phyloP scores from a whole-genome alignment of 1,139 yeast genomes.

The Wickerhamomyces sp. region DNA sequence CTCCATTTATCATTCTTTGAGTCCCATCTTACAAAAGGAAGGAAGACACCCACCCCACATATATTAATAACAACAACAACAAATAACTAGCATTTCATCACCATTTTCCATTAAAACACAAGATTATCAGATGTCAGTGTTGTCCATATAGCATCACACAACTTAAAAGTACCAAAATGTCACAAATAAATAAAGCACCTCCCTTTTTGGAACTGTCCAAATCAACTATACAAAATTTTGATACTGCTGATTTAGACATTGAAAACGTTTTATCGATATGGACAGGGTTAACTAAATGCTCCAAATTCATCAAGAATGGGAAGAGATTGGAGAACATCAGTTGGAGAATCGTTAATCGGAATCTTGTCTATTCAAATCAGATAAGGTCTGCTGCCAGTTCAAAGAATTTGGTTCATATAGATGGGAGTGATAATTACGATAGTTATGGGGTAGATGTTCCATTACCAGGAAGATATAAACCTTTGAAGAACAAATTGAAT shows the following conservation, averaged over 20 bases:
- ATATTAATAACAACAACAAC: no score
- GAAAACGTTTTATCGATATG: conserved; percentile 43
- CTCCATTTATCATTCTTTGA: no score
- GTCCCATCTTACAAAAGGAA: no score
- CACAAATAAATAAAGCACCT: conserved; percentile 27
- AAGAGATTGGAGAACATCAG: conserved; percentile 51
- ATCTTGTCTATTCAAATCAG: conserved; percentile 26
- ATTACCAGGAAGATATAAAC: conserved; percentile 13
- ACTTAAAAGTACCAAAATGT: no score
- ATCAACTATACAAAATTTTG: conserved; percentile 27
- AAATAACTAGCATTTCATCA: background rate
- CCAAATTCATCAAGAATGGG: conserved; percentile 47
- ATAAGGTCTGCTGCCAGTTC: conserved; percentile 5
- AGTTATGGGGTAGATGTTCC: conserved; percentile 13
- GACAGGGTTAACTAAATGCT: conserved; percentile 51
- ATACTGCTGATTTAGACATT: conserved; percentile 33
- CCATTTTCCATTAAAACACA: background rate
- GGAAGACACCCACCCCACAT: background rate
- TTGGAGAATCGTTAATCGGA: conserved; percentile 54
- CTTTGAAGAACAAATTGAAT: conserved; percentile 18
- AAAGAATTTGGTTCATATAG: background rate
- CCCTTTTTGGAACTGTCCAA: conserved; percentile 34
- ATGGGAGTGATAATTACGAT: conserved; percentile 1
- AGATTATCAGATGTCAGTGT: background rate
- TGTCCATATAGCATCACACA: background rate